Conservation (phyloP, 2,329 filamentous ascomycete species). For the Aspergillus bombycis region DNA sequence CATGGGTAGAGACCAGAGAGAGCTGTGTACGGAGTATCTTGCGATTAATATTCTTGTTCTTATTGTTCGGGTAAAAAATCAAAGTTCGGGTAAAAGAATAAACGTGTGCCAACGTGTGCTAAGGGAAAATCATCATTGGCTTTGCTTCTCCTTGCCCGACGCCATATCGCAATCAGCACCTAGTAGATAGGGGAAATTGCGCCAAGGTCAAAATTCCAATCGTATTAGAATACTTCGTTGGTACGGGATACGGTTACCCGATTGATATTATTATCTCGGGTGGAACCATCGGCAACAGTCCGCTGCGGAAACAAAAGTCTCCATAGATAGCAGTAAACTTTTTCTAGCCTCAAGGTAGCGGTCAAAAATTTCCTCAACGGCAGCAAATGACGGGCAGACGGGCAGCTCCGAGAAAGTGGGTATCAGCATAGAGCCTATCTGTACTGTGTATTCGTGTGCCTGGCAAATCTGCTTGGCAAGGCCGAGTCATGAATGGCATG, state of each 20-base stretch:
- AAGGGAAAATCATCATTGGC: constrained; percentile 8
- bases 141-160: not conserved
- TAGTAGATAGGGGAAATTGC: constrained; percentile 3
- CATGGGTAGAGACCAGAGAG: not conserved
- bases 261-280: not conserved
- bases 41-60: not conserved
- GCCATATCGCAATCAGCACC: not conserved
- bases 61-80: constrained; percentile 3
- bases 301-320: constrained; percentile 7
- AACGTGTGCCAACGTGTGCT: constrained; percentile 10
- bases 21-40: not conserved
- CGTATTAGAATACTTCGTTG: constrained; percentile 3
- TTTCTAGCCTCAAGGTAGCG: constrained; percentile 8
- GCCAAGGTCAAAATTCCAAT: constrained; percentile 11
- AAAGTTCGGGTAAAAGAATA: constrained; percentile 4
- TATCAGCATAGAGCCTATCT: constrained; percentile 3
- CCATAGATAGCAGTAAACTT: constrained; percentile 6
- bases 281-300: constrained; percentile 12
- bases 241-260: constrained; percentile 11
- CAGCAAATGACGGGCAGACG: constrained; percentile 7
- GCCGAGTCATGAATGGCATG: not conserved
- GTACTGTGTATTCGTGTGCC: not conserved
- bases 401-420: constrained; percentile 2
- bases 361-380: not conserved
- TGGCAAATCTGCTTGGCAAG: constrained; percentile 1